These are phyloP conservation scores for Skeletonema marinoi DNA, from an alignment of 108 stramenopile genomes.

Conservation along the genomic window DNA sequence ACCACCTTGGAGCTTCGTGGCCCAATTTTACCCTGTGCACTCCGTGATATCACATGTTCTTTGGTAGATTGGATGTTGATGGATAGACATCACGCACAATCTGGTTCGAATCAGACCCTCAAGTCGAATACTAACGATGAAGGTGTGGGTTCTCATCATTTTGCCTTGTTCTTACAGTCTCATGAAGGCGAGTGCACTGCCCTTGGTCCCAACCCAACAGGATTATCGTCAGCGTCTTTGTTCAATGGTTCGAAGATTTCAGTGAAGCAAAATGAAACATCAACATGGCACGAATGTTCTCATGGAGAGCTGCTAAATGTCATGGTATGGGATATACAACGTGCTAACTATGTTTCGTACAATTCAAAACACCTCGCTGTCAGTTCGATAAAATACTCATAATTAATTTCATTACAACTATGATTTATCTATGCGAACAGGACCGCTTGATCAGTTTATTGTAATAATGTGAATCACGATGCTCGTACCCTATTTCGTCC, in stretches of 20 bases:
- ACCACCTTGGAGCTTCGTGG: conserved; percentile 52
- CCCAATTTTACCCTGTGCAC: conserved; percentile 61
- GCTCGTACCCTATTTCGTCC: background rate
- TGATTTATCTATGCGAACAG: too few relatives aligned
- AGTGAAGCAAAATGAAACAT: conserved; percentile 10
- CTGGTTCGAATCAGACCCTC: background rate
- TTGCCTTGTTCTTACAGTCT: conserved; percentile 37
- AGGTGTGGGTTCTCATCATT: conserved; percentile 18
- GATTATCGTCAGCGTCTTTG: conserved; percentile 20
- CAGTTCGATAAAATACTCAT: background rate
- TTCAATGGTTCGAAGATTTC: conserved; percentile 36
- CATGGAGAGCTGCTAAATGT: conserved; percentile 7
- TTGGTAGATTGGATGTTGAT: conserved; percentile 23
- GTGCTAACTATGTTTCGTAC: background rate
- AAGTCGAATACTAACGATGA: background rate
- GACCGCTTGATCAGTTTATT: too few relatives aligned
- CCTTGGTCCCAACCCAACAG: conserved; percentile 15
- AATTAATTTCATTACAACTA: too few relatives aligned
- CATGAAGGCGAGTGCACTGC: conserved; percentile 31
- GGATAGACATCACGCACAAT: conserved; percentile 4
- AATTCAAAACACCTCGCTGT: background rate
- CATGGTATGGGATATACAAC: conserved; percentile 19
- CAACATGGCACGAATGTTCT: conserved; percentile 20
- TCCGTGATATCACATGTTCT: conserved; percentile 50
- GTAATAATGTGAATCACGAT: too few relatives aligned